Evolutionary conservation across 768 basidiomycete genomes (phyloP).

Genomic region (Lenzites betulinus): DNA sequence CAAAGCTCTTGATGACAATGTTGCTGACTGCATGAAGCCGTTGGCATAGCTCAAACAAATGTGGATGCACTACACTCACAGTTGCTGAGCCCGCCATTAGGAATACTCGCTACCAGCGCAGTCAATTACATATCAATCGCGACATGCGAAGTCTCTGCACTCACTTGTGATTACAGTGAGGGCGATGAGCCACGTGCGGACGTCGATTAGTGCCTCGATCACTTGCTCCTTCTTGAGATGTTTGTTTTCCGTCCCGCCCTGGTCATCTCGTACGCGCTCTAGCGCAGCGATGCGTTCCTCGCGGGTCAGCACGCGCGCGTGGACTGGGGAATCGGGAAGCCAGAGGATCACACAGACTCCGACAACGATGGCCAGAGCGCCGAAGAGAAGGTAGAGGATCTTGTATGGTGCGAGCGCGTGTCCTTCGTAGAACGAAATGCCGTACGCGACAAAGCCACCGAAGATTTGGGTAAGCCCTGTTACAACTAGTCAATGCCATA

Average conservation of each 20-base stretch:
- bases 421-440: conserved; percentile 56
- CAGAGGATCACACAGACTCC: conserved; percentile 57
- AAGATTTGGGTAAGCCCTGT: conserved; percentile 51
- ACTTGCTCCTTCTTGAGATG: conserved; percentile 59
- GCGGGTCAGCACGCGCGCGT: conserved; percentile 53
- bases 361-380: conserved; percentile 60
- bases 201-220: conserved; percentile 55
- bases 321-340: conserved; percentile 68
- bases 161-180: conserved; percentile 59
- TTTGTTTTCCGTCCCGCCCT: conserved; percentile 64
- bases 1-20: conserved; percentile 61
- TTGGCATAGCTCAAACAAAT: neutral
- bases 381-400: conserved; percentile 62
- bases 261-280: conserved; percentile 67
- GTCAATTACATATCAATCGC: conserved; percentile 13
- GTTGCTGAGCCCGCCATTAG: conserved; percentile 64
- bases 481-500: too few species aligned
- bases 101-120: conserved; percentile 53
- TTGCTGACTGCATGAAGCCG: conserved; percentile 51
- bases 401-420: conserved; percentile 54
- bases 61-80: conserved; percentile 43
- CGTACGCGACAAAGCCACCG: conserved; percentile 68
- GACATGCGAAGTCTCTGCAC: too few species aligned
- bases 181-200: conserved; percentile 64
- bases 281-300: conserved; percentile 64